Evolutionary conservation across 1,284 basidiomycete species (phyloP).

Genomic region (Cryptococcus hybrid): DNA sequence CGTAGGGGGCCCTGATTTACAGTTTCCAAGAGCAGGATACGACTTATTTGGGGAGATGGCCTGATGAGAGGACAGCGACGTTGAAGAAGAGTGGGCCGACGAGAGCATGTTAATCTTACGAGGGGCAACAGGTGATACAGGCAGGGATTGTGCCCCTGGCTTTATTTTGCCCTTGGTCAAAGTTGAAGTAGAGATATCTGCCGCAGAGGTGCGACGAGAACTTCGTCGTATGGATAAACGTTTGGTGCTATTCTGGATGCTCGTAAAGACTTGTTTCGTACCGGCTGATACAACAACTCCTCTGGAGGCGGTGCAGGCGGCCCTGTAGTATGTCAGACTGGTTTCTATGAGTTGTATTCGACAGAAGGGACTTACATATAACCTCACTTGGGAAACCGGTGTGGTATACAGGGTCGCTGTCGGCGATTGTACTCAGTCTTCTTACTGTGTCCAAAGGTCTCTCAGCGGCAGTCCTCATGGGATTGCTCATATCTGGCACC

Average conservation of each 20-base stretch:
- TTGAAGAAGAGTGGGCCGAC: slow-evolving; percentile 43
- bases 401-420: slow-evolving; percentile 19
- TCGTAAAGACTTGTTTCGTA: slow-evolving; percentile 34
- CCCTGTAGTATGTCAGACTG: slow-evolving; percentile 22
- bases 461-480: slow-evolving; percentile 36
- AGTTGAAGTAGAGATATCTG: background rate
- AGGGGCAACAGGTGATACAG: slow-evolving; percentile 15
- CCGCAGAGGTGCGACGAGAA: slow-evolving; percentile 14
- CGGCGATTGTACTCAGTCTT: slow-evolving; percentile 32
- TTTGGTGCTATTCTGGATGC: slow-evolving; percentile 21
- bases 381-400: slow-evolving; percentile 31
- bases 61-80: slow-evolving; percentile 31
- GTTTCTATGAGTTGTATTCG: no score
- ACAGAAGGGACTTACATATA: slow-evolving; percentile 31
- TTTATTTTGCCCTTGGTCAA: slow-evolving; percentile 3
- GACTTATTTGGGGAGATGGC: slow-evolving; percentile 33
- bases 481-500: slow-evolving; percentile 47
- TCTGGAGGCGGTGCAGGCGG: slow-evolving; percentile 31
- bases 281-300: slow-evolving; percentile 14
- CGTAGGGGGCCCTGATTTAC: slow-evolving; percentile 13
- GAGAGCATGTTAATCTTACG: slow-evolving; percentile 14
- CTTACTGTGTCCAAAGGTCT: slow-evolving; percentile 46
- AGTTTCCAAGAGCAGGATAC: slow-evolving; percentile 13
- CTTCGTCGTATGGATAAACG: slow-evolving; percentile 12
- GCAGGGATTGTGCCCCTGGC: slow-evolving; percentile 12